Base-by-base conservation (phyloP, 495 filamentous ascomycete genomes). In the Platismatia glauca region DNA sequence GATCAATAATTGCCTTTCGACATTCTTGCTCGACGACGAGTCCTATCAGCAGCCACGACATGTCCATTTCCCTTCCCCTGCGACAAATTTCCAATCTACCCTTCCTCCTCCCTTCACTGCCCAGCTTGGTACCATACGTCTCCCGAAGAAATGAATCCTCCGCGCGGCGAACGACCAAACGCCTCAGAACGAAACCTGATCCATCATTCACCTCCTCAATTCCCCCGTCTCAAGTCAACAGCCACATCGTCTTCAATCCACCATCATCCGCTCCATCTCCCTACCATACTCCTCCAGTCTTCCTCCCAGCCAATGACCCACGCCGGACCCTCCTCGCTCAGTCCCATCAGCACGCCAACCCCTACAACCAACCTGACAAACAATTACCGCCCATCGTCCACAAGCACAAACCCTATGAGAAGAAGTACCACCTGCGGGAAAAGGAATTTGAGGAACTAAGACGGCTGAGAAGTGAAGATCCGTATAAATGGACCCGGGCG, bases 191-290 rank as follows among this genome's bases (percentile, higher is more conserved):
- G 67, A 83, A 86, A 60, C 87, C 87, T 33, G 86, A 91, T 74
- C 78, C 82, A 15, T 87, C 88, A 59, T 93, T 90, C 76, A 77
- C 81, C 58, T 66, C 74, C 24, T 70, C 81, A 13, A 66, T 74
- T 39, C 66, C 69, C 3, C 64, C 67, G 38, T 69, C 76, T 33
- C 74, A 81, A 46, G 33, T 67, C 7, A 68, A 75, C 61, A 78
- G 86, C 66, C 81, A 89, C 67, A 89, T 97, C 72, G 85, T 98
- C 75, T 92, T 87, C 86, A 97, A 97, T 76, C 94, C 94, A 48
- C 94, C 94, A 9, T 87, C 92, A n/a, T 84, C 89, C 38, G 81
- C 84, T 0, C 83, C 95, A 3, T 89, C 84, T 24, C 86, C 91
- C 39, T 89, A 86, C 73, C 83, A 95, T 72, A 98, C 94, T 5